phyloP scores from a whole-genome alignment of 495 filamentous ascomycete genomes.

The Pyronema omphalodes region DNA sequence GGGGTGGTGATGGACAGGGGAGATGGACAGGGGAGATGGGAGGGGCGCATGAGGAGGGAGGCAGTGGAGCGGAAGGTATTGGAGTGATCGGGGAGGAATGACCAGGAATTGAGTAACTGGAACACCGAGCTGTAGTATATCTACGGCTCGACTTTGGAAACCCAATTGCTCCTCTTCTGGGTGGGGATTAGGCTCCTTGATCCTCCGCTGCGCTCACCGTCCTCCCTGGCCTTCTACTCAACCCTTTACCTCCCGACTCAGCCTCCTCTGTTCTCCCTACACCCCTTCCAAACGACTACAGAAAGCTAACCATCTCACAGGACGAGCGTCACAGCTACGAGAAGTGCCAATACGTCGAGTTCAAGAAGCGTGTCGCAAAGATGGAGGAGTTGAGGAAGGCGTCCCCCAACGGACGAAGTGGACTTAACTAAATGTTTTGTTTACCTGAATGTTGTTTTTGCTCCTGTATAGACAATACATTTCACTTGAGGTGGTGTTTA shows the following conservation, averaged over 20 bases:
- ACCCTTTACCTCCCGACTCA: background rate
- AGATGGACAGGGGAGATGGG: background rate
- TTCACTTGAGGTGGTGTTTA: no score
- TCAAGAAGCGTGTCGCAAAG: conserved; percentile 94
- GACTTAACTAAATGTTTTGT: conserved; percentile 11
- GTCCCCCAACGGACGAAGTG: conserved; percentile 61
- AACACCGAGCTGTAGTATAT: no score
- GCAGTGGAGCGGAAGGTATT: no score
- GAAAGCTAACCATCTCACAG: conserved; percentile 27
- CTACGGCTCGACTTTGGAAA: no score
- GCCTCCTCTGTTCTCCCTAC: background rate
- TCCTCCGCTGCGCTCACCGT: background rate
- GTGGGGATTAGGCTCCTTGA: no score
- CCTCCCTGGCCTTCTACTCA: background rate
- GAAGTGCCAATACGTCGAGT: conserved; percentile 97
- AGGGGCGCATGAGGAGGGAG: background rate
- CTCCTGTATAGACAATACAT: no score
- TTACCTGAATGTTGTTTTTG: no score
- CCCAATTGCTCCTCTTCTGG: no score
- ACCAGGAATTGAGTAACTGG: background rate
- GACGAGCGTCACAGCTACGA: conserved; percentile 92
- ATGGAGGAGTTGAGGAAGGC: conserved; percentile 88
- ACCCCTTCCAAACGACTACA: background rate
- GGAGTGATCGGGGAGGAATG: background rate
- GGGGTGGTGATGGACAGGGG: background rate